Evolutionary conservation across 345 rosid genomes (phyloP), one percentile per base, ranked within the genome.

Genomic region (Aquilaria sinensis): DNA sequence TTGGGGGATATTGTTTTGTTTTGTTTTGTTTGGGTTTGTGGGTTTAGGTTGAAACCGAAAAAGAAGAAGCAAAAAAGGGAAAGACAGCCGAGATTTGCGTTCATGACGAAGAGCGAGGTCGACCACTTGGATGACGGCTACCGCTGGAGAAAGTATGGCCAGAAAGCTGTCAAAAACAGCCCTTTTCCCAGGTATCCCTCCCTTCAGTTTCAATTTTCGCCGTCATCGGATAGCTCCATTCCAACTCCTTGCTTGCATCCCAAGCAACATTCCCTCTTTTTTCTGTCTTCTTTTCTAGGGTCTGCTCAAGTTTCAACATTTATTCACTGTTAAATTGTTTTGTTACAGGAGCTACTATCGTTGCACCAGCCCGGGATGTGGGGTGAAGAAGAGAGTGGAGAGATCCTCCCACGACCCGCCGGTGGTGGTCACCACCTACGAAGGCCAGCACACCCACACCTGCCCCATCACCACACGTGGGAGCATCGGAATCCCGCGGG

Each of bases 61-160:
- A 91, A 84, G 86, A 88, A 78, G 85, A 81, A 74, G 61, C 92
- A 77, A 33, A 91, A 88, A 65, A 81, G 71, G 75, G 72, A 80
- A 75, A 82, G 89, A 67, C 89, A 84, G 48, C 83, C 94, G 56
- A 80, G 90, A 75, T 81, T 86, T 73, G 97, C 97, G 51, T 91
- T 91, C 84, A 80, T 91, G 77, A 91, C 97, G 0, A 83, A 88
- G 85, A 88, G 91, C 31, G 96, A 91, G 57, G 78, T 88, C 48
- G 96, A 91, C 77, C 88, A 88, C 37, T 76, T 91, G n/a, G 97
- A 91, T 55, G 97, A 91, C 37, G 96, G 97, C n/a, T 91, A 81
- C 62, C 77, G 96, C 29, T 91, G 97, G 97, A 85, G 97, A 57
- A 91, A 91, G 67, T 91, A 91, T 73, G 97, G 97, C 53, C 97